Evolutionary conservation across 2,329 filamentous ascomycete genomes (phyloP), one percentile per base, ranked within the genome.

Genomic region (Lachnellula cervina): DNA sequence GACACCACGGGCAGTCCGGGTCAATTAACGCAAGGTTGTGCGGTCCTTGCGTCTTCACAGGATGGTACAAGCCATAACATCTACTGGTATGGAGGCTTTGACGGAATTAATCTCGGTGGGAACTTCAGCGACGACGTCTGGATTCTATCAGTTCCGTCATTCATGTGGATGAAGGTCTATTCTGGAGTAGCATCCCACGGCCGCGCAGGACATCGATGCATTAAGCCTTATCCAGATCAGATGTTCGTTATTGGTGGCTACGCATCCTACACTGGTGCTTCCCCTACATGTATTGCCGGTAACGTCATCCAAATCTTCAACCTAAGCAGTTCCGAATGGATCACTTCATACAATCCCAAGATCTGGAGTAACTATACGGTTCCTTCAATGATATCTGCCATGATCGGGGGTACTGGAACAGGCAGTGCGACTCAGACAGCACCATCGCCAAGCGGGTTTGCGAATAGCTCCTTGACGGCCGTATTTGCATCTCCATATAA

Each of bases 31-130:
- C 89, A 89, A 66, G 85, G 86, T 0, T 90, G 87, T 65, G 83
- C 86, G 7, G 83, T 87, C 0, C 80, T 87, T 17, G 86, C 83
- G 35, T 83, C 83, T 9, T 84, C 86, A 16, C 80, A 86, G 21
- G 87, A 89, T 67, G 86, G 86, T 4, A 87, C 84, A 21, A 88
- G 83, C 21, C 89, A 89, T 66, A 88, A 91, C 65, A 80, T 92
- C 50, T 90, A 90, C 71, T 81, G 91, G 76, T 91, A 87, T 66
- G 88, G 87, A 16, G 88, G 88, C 0, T 92, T 87, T 66, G 73
- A 83, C 55, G 83, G 81, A 0, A 61, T 84, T 5, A 56, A 78
- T 54, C 28, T 57, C 0, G 51, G 45, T 0, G 57, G 71, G 0
- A 58, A 69, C 16, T 88, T 90, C 68, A 87, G 87, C 59, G 80